phyloP scores from a whole-genome alignment of 2,329 filamentous ascomycete genomes.

The Epichloe festucae region DNA sequence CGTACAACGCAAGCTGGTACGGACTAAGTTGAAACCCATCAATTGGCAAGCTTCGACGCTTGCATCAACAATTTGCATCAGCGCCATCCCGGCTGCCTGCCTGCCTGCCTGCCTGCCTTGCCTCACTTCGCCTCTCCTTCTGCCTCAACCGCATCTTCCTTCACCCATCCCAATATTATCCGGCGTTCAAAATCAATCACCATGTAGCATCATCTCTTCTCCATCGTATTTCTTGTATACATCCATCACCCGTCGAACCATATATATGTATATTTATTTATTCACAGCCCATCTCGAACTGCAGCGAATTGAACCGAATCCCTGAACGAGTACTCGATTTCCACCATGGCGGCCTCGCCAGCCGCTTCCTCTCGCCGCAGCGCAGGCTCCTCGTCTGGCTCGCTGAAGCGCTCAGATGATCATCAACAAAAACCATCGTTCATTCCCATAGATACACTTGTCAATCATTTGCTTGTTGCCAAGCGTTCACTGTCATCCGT shows the following conservation, averaged over 20 bases:
- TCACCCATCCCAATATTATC: neutral
- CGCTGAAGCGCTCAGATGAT: constrained; percentile 18
- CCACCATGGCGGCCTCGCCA: constrained; percentile 24
- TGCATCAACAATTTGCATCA: neutral
- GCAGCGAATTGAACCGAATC: neutral
- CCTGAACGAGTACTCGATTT: neutral
- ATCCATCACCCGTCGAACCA: neutral
- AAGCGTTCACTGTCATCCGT: constrained; percentile 82
- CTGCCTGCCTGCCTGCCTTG: neutral
- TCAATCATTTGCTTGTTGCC: constrained; percentile 71
- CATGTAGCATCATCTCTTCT: constrained; percentile 5
- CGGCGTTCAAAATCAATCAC: neutral
- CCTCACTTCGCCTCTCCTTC: neutral
- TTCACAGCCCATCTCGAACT: neutral
- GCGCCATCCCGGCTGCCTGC: neutral
- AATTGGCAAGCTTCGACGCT: too few species aligned
- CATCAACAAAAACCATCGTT: constrained; percentile 7
- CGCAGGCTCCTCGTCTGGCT: constrained; percentile 22
- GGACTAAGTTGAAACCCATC: too few species aligned
- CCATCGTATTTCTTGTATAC: neutral
- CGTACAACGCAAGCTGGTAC: too few species aligned
- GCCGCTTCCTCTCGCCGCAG: constrained; percentile 23
- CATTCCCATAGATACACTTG: constrained; percentile 57
- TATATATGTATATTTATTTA: neutral
- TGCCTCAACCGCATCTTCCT: neutral